Evolutionary conservation across 495 filamentous ascomycete genomes (phyloP).

Genomic region (Thermochaetoides thermophila): DNA sequence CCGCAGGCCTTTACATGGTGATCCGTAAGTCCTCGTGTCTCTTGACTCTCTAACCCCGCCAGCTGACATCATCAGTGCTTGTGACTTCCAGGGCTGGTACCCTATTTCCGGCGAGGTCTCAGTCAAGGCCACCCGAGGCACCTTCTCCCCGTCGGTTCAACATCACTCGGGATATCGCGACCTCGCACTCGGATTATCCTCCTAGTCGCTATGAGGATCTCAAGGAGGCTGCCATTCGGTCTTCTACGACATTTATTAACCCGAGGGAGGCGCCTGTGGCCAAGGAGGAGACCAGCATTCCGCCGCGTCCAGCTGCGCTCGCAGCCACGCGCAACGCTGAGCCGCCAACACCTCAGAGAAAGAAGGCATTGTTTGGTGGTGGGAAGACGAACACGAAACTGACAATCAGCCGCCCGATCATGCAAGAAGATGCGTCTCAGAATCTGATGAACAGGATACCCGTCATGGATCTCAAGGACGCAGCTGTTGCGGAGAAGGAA

Average conservation of each 20-base stretch:
- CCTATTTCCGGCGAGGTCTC: constrained; percentile 6
- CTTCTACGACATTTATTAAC: constrained; percentile 23
- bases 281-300: constrained; percentile 14
- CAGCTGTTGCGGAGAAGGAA: constrained; percentile 32
- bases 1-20: constrained; percentile 32
- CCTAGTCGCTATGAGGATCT: constrained; percentile 32
- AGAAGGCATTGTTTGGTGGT: constrained; percentile 17
- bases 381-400: constrained; percentile 22
- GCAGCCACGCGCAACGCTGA: no score
- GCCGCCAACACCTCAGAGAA: no score
- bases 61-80: constrained; percentile 8
- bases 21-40: constrained; percentile 23
- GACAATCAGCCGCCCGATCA: constrained; percentile 35
- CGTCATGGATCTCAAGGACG: constrained; percentile 32
- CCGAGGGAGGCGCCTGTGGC: constrained; percentile 15
- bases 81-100: constrained; percentile 14
- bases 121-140: constrained; percentile 17
- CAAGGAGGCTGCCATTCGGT: constrained; percentile 24
- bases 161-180: constrained; percentile 26
- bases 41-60: background rate
- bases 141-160: constrained; percentile 16
- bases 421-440: constrained; percentile 21
- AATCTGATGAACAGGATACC: constrained; percentile 30
- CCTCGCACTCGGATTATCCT: constrained; percentile 29
- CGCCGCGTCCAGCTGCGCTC: no score